These are phyloP conservation scores for Fusarium mundagurra DNA, from an alignment of 2,329 filamentous ascomycete species.

Conservation along the genomic window DNA sequence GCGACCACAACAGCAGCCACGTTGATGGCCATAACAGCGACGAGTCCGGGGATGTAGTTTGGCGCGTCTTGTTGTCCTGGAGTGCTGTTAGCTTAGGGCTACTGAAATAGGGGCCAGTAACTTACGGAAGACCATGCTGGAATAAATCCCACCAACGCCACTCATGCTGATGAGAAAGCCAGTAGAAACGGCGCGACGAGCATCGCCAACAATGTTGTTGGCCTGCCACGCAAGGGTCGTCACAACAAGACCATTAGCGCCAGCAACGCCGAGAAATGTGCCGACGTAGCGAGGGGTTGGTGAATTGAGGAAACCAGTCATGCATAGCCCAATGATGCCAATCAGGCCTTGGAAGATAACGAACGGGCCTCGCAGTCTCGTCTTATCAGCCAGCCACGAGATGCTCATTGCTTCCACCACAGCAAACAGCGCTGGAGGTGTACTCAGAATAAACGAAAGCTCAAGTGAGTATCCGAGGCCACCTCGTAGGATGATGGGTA, in stretches of 20 bases:
- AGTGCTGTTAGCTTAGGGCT: not conserved
- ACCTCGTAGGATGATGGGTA: slow-evolving; percentile 5
- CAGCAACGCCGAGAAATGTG: slow-evolving; percentile 19
- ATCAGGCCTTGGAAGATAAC: slow-evolving; percentile 29
- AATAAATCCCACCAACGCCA: slow-evolving; percentile 26
- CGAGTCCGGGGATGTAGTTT: slow-evolving; percentile 15
- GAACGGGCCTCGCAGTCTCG: slow-evolving; percentile 12
- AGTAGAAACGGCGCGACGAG: slow-evolving; percentile 23
- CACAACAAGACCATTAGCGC: slow-evolving; percentile 12
- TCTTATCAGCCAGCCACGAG: slow-evolving; percentile 25
- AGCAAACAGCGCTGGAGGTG: slow-evolving; percentile 4
- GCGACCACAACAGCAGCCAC: slow-evolving; percentile 11
- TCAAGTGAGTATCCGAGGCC: slow-evolving; percentile 24
- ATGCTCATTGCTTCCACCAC: slow-evolving; percentile 21
- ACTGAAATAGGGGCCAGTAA: too few species aligned
- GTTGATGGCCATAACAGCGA: slow-evolving; percentile 27
- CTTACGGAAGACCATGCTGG: slow-evolving; percentile 33
- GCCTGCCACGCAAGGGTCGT: slow-evolving; percentile 25
- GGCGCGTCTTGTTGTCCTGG: slow-evolving; percentile 24
- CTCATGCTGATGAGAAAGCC: slow-evolving; percentile 27
- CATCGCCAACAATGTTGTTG: slow-evolving; percentile 24
- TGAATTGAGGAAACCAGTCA: slow-evolving; percentile 9
- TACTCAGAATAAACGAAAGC: slow-evolving; percentile 18
- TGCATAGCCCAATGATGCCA: slow-evolving; percentile 19
- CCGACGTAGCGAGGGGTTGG: slow-evolving; percentile 26